phyloP scores from a whole-genome alignment of 2,329 filamentous ascomycete species.

The Epichloe uncinata region DNA sequence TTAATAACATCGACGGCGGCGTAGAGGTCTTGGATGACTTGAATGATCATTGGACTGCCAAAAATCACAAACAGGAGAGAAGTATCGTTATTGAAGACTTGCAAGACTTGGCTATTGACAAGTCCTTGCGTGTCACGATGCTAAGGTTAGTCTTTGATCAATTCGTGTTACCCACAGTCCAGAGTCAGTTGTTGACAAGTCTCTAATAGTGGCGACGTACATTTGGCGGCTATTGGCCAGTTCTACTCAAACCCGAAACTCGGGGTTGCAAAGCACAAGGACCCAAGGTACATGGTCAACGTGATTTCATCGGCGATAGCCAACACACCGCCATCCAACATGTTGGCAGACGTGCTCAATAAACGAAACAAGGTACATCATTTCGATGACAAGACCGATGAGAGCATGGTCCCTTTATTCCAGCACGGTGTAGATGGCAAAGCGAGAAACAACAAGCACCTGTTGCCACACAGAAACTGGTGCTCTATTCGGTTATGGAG shows the following conservation, averaged over 20 bases:
- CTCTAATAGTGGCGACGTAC: constrained; percentile 64
- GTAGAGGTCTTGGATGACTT: constrained; percentile 85
- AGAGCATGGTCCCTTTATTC: constrained; percentile 94
- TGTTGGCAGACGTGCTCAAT: constrained; percentile 85
- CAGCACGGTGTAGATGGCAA: constrained; percentile 79
- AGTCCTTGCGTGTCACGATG: constrained; percentile 83
- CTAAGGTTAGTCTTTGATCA: constrained; percentile 40
- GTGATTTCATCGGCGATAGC: constrained; percentile 88
- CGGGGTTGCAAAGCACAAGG: constrained; percentile 67
- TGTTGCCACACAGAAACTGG: constrained; percentile 89
- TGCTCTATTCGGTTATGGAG: constrained; percentile 80
- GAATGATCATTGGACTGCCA: constrained; percentile 96
- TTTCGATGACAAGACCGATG: constrained; percentile 67
- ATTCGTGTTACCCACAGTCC: not conserved
- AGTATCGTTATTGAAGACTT: constrained; percentile 79
- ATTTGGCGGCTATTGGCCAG: constrained; percentile 81
- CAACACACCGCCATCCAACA: constrained; percentile 76
- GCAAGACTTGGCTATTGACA: constrained; percentile 85
- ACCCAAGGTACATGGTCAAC: constrained; percentile 95
- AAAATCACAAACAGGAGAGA: constrained; percentile 83
- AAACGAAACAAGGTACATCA: constrained; percentile 76
- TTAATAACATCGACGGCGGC: constrained; percentile 84
- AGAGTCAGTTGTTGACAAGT: not conserved
- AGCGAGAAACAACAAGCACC: constrained; percentile 75
- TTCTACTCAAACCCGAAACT: constrained; percentile 89